Evolutionary conservation across 2,329 filamentous ascomycete genomes (phyloP).

Genomic region (Sclerotinia sclerotiorum): DNA sequence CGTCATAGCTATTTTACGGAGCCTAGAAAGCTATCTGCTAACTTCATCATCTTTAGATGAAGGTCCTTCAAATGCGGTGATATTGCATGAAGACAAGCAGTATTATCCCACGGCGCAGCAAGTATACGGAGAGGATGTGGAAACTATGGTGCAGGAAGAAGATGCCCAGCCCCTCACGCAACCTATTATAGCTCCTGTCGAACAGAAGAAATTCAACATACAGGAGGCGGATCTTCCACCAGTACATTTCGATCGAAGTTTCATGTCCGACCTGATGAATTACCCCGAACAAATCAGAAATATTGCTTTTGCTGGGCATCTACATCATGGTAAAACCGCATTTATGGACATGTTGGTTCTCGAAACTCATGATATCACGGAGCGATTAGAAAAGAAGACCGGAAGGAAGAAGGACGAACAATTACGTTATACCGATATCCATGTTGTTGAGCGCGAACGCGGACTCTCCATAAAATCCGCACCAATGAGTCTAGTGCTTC

Average conservation of each 20-base stretch:
- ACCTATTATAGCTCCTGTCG: constrained; percentile 89
- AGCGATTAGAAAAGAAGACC: constrained; percentile 74
- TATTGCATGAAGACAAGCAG: constrained; percentile 98
- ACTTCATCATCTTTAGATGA: constrained; percentile 53
- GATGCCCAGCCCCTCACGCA: constrained; percentile 90
- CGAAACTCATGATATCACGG: constrained; percentile 86
- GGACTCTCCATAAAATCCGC: constrained; percentile 90
- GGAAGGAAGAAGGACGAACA: constrained; percentile 85
- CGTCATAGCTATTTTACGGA: constrained; percentile 30
- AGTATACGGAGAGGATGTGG: constrained; percentile 90
- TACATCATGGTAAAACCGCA: constrained; percentile 97
- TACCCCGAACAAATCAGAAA: constrained; percentile 94
- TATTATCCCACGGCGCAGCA: constrained; percentile 99
- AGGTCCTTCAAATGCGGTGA: constrained; percentile 91
- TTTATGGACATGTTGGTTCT: constrained; percentile 98
- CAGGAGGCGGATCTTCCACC: constrained; percentile 88
- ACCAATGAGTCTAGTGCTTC: constrained; percentile 90
- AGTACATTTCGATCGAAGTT: constrained; percentile 82
- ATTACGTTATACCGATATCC: constrained; percentile 90
- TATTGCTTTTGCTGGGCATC: constrained; percentile 83
- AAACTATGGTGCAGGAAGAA: constrained; percentile 94
- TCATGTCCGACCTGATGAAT: constrained; percentile 95
- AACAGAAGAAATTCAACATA: constrained; percentile 93
- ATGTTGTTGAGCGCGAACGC: constrained; percentile 83
- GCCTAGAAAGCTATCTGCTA: neutral